Evolutionary conservation across 352 stramenopile genomes (phyloP), one percentile per base, ranked within the genome.

Genomic region (Blastocystis sp.): DNA sequence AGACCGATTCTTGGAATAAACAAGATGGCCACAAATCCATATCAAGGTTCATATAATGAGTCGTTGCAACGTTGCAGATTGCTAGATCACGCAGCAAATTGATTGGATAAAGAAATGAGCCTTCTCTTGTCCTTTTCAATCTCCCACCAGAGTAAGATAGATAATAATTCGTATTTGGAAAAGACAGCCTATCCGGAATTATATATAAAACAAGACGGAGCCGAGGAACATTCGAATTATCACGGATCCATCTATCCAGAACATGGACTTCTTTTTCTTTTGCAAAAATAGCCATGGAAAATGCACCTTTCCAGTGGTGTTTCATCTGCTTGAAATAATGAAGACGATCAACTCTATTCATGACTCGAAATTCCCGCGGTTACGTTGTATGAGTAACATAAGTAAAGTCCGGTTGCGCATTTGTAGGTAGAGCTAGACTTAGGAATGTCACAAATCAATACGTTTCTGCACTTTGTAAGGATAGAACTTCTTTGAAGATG

Each of bases 11-110:
- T 9, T 43, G 37, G 5, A 16, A 3, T 20, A 89, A 34, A 34
- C 78, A 20, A 13, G 78, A 56, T 5, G 78, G 78, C 78, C 78
- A 89, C 24, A 89, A 18, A 24, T 89, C 78, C 78, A 89, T 89
- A 24, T 89, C 78, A 30, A 79, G 43, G 47, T 76, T 66, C 20
- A 76, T 66, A 24, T 76, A 62, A 78, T 89, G 78, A 5, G 54
- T 89, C 18, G 78, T 89, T 8, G 66, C 66, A 18, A 63, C 53
- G 55, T 89, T 76, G 5, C 30, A 34, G 26, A 89, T 63, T 0
- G 78, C 78, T 4, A 66, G 8, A 30, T 89, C 66, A 5, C 78
- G 63, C 0, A 89, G 26, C 41, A 56, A 26, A 45, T 89, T 89
- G 47, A 89, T 89, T n/a, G 78, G 78, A 45, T 68, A 89, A 41